Evolutionary conservation across 2,329 filamentous ascomycete species (phyloP).

Genomic region (Pyrenophora seminiperda): DNA sequence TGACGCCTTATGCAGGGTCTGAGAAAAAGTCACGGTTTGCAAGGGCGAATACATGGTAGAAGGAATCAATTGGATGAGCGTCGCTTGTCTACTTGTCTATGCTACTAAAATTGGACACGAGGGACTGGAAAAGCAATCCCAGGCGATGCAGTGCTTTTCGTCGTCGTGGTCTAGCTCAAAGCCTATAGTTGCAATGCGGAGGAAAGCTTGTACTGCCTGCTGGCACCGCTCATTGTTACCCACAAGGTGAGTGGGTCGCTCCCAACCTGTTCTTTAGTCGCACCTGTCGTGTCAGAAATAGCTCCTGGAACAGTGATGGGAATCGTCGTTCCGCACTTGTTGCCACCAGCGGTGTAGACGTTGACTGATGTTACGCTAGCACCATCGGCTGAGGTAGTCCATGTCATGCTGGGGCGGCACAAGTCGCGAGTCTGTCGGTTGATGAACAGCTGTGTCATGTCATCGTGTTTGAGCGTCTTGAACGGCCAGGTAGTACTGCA

Average conservation of each 20-base stretch:
- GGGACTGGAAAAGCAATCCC: too few species aligned
- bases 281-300: slow-evolving; percentile 52
- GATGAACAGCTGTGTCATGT: slow-evolving; percentile 58
- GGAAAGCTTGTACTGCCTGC: slow-evolving; percentile 43
- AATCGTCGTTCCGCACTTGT: slow-evolving; percentile 58
- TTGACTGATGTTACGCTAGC: slow-evolving; percentile 58
- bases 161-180: neutral
- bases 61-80: too few species aligned
- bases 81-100: too few species aligned
- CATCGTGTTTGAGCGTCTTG: slow-evolving; percentile 61
- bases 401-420: slow-evolving; percentile 58
- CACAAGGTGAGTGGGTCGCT: slow-evolving; percentile 49
- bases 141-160: neutral
- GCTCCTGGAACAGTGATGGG: slow-evolving; percentile 60
- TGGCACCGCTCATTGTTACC: slow-evolving; percentile 46
- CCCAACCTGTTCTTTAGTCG: slow-evolving; percentile 60
- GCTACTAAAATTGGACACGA: too few species aligned
- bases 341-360: slow-evolving; percentile 54
- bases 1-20: too few species aligned
- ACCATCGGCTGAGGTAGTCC: slow-evolving; percentile 51
- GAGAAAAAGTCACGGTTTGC: too few species aligned
- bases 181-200: slow-evolving; percentile 33
- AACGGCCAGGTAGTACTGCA: slow-evolving; percentile 56
- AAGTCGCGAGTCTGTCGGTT: slow-evolving; percentile 60
- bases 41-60: too few species aligned